These are phyloP conservation scores for Acanthamoeba lugdunensis DNA, from an alignment of 208 protist species.

Conservation along the genomic window DNA sequence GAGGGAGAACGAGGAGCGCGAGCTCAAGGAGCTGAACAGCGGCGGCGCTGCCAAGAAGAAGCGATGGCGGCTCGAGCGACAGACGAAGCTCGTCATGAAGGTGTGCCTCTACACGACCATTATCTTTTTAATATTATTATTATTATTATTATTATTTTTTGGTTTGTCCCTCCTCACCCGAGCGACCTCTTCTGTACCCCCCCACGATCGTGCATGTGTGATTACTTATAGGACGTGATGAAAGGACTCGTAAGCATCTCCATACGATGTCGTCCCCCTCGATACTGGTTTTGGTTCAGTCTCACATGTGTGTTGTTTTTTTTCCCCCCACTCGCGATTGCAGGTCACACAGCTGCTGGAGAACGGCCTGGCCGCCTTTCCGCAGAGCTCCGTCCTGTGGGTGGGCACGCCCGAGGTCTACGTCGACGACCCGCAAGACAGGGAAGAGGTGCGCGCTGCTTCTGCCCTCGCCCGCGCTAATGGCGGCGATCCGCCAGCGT, in stretches of 20 bases:
- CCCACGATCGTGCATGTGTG: background rate
- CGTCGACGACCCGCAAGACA: slow-evolving; percentile 9
- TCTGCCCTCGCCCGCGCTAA: background rate
- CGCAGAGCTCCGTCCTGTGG: slow-evolving; percentile 46
- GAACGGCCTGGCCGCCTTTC: slow-evolving; percentile 15
- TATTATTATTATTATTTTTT: background rate
- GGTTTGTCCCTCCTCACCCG: background rate
- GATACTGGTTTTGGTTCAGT: too few relatives aligned
- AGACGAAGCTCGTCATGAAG: slow-evolving; percentile 40
- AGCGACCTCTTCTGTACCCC: background rate
- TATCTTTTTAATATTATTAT: background rate
- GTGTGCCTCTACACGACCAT: background rate
- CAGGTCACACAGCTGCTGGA: slow-evolving; percentile 53
- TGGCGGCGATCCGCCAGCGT: background rate
- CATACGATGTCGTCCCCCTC: background rate
- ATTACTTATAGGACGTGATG: slow-evolving; percentile 17
- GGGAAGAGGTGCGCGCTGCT: background rate
- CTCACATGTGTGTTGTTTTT: background rate
- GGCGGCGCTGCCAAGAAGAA: slow-evolving; percentile 21
- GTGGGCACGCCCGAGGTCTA: slow-evolving; percentile 50
- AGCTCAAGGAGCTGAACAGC: slow-evolving; percentile 48
- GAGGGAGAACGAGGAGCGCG: background rate
- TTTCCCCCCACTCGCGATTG: background rate
- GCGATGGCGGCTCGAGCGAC: background rate
- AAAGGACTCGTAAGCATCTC: slow-evolving; percentile 42